Evolutionary conservation across 805 yeast genomes (phyloP).

Genomic region (Lipomyces kockii): DNA sequence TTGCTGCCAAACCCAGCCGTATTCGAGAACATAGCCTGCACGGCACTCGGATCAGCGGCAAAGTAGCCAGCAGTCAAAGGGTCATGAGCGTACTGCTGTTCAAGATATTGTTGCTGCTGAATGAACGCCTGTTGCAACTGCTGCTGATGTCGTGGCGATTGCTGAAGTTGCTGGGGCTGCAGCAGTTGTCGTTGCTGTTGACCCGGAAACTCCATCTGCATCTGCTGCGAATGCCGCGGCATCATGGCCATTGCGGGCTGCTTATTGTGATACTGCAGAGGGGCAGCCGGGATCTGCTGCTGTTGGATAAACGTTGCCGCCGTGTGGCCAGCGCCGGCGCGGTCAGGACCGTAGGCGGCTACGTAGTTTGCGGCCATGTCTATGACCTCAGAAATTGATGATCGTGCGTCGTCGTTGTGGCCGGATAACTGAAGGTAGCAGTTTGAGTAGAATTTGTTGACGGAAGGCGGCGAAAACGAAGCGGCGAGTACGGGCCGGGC

Average conservation of each 20-base stretch:
- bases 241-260: background rate
- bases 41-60: background rate
- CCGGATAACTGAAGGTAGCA: background rate
- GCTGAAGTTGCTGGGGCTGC: conserved; percentile 34
- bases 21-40: background rate
- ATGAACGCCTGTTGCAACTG: conserved; percentile 37
- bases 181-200: conserved; percentile 37
- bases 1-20: background rate
- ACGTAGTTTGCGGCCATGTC: background rate
- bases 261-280: background rate
- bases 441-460: background rate
- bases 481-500: background rate
- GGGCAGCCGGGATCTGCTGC: background rate
- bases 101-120: conserved; percentile 40
- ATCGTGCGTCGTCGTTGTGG: background rate
- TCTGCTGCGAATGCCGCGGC: conserved; percentile 29
- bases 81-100: conserved; percentile 23
- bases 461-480: background rate
- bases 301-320: background rate
- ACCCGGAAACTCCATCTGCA: conserved; percentile 32
- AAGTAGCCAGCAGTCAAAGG: background rate
- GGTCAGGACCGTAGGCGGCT: conserved; percentile 1
- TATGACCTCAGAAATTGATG: background rate
- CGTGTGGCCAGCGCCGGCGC: background rate
- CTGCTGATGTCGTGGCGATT: conserved; percentile 31